Base-by-base conservation (phyloP, 495 filamentous ascomycete genomes). In the Tirmania nivea region DNA sequence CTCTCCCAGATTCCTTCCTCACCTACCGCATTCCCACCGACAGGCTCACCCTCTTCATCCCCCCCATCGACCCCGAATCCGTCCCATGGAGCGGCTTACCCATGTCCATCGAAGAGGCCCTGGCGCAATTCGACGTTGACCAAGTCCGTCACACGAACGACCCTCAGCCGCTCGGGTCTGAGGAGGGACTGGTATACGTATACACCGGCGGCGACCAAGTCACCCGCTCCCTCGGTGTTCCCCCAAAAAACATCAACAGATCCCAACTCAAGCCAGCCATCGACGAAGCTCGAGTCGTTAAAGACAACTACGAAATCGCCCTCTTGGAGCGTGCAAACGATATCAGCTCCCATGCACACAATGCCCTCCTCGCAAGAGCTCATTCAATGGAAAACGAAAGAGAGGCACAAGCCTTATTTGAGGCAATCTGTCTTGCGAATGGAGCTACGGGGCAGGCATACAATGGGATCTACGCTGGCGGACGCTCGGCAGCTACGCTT, bases 21-120 rank as follows among this genome's bases (percentile, higher is more conserved):
- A 75, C 82, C 52, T 93, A 96, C 72, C 78, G 90, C 58, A 77
- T 93, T 49, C 69, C 72, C 48, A 72, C 73, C 19, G 71, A 75
- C 57, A 76, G 79, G 59, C 75, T 86, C 20, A 95, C 84, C 9
- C 79, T 96, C 52, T 99, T 85, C 70, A 90, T 99, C 57, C 89
- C 92, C 6, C 82, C 86, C 2, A 75, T 93, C 62, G 78, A 92
- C 53, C 78, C 86, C 47, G 84, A 92, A 34, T 78, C 78, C 42
- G 90, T 96, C n/a, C 85, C 96, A 59, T 99, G 92, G 92, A 82
- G 81, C 21, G 92, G 92, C 31, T 76, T 96, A 19, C 92, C 92
- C 0, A 64, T 93, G 54, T 80, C 78, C 8, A 63, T 69, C 35
- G 70, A 80, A n/a, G 81, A 94, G 63, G 88, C 88, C 17, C 63